Evolutionary conservation across 2,329 filamentous ascomycete genomes (phyloP).

Genomic region (Aspergillus novoparasiticus): DNA sequence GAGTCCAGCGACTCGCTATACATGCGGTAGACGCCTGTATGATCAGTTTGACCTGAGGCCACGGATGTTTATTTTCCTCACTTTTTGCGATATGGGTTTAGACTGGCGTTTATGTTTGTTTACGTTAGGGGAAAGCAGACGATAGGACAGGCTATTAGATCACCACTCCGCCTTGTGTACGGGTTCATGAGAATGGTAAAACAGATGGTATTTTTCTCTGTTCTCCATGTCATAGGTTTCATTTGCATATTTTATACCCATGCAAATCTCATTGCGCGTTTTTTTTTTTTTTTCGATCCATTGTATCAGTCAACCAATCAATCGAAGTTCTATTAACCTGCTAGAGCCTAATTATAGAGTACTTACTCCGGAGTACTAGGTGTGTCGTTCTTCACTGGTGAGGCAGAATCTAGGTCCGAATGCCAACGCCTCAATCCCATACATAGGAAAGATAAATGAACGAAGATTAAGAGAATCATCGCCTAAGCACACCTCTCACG

Average conservation of each 20-base stretch:
- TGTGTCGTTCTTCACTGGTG: neutral
- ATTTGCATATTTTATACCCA: constrained; percentile 5
- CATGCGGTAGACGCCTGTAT: constrained; percentile 29
- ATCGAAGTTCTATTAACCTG: neutral
- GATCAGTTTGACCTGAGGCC: neutral
- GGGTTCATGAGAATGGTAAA: constrained; percentile 1
- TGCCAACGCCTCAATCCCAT: neutral
- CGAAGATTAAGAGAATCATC: neutral
- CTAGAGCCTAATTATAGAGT: neutral
- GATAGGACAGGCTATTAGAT: neutral
- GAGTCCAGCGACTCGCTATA: constrained; percentile 40
- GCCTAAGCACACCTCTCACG: neutral
- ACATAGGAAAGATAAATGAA: neutral
- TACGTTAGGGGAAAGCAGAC: neutral
- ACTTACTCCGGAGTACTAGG: neutral
- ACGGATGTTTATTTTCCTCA: neutral
- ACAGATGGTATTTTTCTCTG: neutral
- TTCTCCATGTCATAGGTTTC: constrained; percentile 3
- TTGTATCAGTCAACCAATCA: neutral
- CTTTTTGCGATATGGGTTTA: neutral
- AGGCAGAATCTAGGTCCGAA: neutral
- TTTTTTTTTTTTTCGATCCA: neutral
- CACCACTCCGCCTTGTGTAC: neutral
- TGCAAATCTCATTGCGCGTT: constrained; percentile 1
- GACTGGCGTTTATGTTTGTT: constrained; percentile 9